Base-by-base conservation (phyloP, 2,329 filamentous ascomycete genomes). In the Sporothrix inflata region DNA sequence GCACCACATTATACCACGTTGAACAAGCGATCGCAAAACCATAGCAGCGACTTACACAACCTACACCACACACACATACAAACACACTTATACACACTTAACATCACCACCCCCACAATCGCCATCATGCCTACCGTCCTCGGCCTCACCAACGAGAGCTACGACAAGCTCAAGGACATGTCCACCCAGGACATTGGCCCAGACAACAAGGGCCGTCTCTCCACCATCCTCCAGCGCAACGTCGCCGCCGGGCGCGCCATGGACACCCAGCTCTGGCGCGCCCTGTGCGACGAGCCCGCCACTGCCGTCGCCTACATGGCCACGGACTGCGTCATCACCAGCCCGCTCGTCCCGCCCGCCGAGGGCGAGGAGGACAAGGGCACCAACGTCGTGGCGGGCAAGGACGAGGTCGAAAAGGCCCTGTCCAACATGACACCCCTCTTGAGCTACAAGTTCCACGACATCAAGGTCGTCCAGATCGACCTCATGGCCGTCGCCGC, bases 181-280 rank as follows among this genome's bases (percentile, higher is more conserved):
- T 71, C 72, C 30, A 69, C 71, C 47, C 55, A 72, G 69, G 70
- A 75, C 57, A 66, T 70, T 47, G 67, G 71, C 45, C 65, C 77
- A 69, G 77, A 77, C 73, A 75, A 75, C 74, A 78, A 78, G 74
- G 71, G 75, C 55, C 79, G 79, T 16, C 78, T 79, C 75, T 76
- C 80, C 78, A 82, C 80, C 72, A 82, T 82, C 77, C 77, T 77
- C 57, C 79, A 80, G 77, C 80, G 81, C 75, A 82, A 82, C 79
- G 77, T 80, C 75, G 77, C 77, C 12, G 77, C 79, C 67, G 81
- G 80, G 24, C 76, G 78, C 53, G 80, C 81, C 75, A 79, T 80
- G 76, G 81, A 82, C 77, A 81, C 79, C 7, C 77, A 81, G 5
- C 77, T 82, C 63, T 82, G 81, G 81, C 80, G 80, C 53, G 79